Evolutionary conservation across 2,329 filamentous ascomycete genomes (phyloP).

Genomic region (Cryphonectria japonica): DNA sequence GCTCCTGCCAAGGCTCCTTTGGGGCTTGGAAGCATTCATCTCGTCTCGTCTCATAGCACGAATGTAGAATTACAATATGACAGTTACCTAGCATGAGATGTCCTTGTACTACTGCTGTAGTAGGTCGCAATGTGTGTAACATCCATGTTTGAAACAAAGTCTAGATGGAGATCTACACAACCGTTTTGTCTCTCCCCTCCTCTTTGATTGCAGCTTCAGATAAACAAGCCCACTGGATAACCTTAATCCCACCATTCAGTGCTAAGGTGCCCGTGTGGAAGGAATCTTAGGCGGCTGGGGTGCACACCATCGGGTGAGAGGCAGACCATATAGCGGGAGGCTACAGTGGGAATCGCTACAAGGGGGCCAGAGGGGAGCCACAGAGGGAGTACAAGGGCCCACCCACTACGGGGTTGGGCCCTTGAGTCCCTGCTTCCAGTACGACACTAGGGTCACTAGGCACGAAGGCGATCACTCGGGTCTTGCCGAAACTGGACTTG

Average conservation of each 20-base stretch:
- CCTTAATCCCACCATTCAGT: not conserved
- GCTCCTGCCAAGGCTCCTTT: not conserved
- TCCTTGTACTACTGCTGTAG: not conserved
- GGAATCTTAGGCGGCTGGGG: not conserved
- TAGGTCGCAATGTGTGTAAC: not conserved
- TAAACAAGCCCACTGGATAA: not conserved
- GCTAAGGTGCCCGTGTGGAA: conserved; percentile 2
- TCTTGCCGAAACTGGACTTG: conserved; percentile 13
- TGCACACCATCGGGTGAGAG: not conserved
- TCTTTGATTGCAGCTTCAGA: not conserved
- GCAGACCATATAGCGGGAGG: not conserved
- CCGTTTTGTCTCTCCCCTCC: not conserved
- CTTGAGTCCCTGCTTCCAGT: conserved; percentile 1
- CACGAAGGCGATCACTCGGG: not conserved
- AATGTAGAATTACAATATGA: not conserved
- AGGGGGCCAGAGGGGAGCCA: not conserved
- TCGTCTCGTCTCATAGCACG: not conserved
- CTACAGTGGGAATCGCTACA: not conserved
- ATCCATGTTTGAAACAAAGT: not conserved
- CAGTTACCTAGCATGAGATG: not conserved
- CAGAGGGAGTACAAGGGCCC: not conserved
- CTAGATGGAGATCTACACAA: not conserved
- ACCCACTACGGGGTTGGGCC: not conserved
- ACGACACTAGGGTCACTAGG: not conserved
- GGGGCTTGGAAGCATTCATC: not conserved